Percentiles rank a stretch among this genome's conserved stretches.
Conservation (phyloP, 495 filamentous ascomycete species). For the Hypoxylon fragiforme region DNA sequence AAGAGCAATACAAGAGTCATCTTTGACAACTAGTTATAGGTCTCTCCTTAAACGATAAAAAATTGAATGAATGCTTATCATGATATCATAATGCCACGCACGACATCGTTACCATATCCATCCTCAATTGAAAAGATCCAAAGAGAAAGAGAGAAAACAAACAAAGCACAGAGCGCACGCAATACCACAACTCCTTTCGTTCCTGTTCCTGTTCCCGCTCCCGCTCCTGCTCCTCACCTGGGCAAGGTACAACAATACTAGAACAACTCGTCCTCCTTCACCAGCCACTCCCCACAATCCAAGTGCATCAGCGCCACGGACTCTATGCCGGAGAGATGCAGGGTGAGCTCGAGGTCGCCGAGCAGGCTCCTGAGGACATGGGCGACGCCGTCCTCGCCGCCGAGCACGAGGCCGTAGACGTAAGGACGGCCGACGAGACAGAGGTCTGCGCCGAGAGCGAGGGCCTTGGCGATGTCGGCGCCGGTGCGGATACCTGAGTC, state of each 20-base stretch:
- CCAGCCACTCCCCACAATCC: not conserved
- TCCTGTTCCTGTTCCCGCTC: too few species aligned
- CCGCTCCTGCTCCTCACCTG: too few species aligned
- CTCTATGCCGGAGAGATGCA: slow-evolving; percentile 24
- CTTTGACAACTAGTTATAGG: too few species aligned
- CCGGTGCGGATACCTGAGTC: slow-evolving; percentile 64
- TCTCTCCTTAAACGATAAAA: too few species aligned
- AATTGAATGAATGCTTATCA: too few species aligned
- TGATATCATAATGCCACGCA: too few species aligned
- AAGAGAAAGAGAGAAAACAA: too few species aligned
- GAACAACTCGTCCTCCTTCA: slow-evolving; percentile 21
- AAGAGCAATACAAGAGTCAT: too few species aligned
- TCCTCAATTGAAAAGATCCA: too few species aligned
- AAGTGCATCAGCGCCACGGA: slow-evolving; percentile 8
- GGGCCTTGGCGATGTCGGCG: slow-evolving; percentile 62
- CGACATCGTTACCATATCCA: too few species aligned
- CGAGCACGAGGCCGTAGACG: slow-evolving; percentile 25
- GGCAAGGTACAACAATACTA: not conserved
- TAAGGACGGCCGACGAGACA: slow-evolving; percentile 55
- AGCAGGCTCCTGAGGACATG: slow-evolving; percentile 29
- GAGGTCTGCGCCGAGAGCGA: slow-evolving; percentile 61
- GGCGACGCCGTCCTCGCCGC: slow-evolving; percentile 33
- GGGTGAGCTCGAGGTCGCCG: slow-evolving; percentile 30
- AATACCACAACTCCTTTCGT: too few species aligned
- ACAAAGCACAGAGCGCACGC: too few species aligned